Percentiles rank a stretch among this genome's conserved stretches.
phyloP scores from a whole-genome alignment of 139 green algal genomes.

The Astrephomene gubernaculifera region DNA sequence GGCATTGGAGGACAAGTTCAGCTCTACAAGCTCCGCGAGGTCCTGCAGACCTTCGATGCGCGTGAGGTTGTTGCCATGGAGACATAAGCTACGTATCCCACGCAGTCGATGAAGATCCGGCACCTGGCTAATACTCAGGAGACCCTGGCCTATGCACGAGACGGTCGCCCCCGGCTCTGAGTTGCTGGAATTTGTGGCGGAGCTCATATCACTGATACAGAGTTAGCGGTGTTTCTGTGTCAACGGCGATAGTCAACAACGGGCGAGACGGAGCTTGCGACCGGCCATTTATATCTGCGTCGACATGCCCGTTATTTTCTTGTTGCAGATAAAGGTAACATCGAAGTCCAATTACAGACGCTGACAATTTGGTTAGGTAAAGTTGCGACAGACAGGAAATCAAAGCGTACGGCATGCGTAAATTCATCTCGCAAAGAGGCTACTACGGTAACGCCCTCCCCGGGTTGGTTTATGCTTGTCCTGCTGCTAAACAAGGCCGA shows the following conservation, averaged over 20 bases:
- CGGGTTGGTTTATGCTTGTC: no score
- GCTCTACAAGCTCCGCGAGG: constrained; percentile 54
- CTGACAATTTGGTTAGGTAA: background rate
- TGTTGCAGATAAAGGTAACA: background rate
- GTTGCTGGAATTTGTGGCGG: background rate
- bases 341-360: no score
- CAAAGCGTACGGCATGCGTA: background rate
- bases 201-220: background rate
- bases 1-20: constrained; percentile 83
- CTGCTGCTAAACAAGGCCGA: no score
- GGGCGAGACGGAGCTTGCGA: no score
- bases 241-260: no score
- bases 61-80: constrained; percentile 79
- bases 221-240: no score
- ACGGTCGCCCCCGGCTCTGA: constrained; percentile 21
- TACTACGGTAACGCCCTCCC: background rate
- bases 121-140: constrained; percentile 53
- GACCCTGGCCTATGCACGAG: constrained; percentile 57
- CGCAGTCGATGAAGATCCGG: constrained; percentile 50
- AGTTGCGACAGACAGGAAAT: background rate
- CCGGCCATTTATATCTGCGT: no score
- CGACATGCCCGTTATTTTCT: background rate
- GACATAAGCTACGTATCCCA: constrained; percentile 57
- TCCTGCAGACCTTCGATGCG: constrained; percentile 58
- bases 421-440: background rate